A percentile compares a stretch with the other conserved stretches of the same genome.
Evolutionary conservation across 768 basidiomycete species (phyloP).

Genomic region (Rhodotorula sphaerocarpa): DNA sequence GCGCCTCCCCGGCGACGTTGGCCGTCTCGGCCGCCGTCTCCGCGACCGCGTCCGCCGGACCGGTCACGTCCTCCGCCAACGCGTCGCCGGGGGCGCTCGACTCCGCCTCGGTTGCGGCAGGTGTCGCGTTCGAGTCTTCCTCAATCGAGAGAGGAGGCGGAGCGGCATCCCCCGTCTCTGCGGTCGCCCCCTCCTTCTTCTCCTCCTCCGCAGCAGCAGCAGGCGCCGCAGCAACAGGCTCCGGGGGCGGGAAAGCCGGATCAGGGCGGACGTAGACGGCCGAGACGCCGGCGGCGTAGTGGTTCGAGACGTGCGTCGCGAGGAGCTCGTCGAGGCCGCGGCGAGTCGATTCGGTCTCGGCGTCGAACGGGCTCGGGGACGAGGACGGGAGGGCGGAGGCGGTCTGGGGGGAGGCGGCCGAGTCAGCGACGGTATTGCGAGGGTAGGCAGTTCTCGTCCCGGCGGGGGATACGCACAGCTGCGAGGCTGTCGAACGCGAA

Average conservation of each 20-base stretch:
- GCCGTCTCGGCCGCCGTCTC: slow-evolving; percentile 24
- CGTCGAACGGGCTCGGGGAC: slow-evolving; percentile 54
- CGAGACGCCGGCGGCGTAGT: slow-evolving; percentile 69
- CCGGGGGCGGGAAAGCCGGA: slow-evolving; percentile 10
- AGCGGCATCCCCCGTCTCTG: no score
- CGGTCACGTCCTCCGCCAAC: slow-evolving; percentile 1
- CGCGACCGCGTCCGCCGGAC: slow-evolving; percentile 2
- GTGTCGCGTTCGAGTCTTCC: background rate
- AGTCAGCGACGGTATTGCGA: background rate
- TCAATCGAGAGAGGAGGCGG: background rate
- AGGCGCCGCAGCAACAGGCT: slow-evolving; percentile 2
- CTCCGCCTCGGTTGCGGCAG: no score
- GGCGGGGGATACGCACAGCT: slow-evolving; percentile 26
- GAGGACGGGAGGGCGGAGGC: slow-evolving; percentile 53
- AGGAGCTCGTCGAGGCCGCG: slow-evolving; percentile 62
- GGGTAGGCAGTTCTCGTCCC: no score
- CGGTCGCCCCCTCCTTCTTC: background rate
- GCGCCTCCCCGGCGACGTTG: slow-evolving; percentile 28
- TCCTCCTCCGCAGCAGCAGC: slow-evolving; percentile 5
- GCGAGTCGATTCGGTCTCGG: slow-evolving; percentile 46
- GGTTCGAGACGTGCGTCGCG: slow-evolving; percentile 63
- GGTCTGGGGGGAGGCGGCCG: slow-evolving; percentile 9
- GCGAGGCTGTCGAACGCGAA: slow-evolving; percentile 75
- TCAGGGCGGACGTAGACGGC: slow-evolving; percentile 56
- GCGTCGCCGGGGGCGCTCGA: no score